Evolutionary conservation across 768 basidiomycete species (phyloP), one percentile per base, ranked within the genome.

Genomic region (Inosperma sp.): DNA sequence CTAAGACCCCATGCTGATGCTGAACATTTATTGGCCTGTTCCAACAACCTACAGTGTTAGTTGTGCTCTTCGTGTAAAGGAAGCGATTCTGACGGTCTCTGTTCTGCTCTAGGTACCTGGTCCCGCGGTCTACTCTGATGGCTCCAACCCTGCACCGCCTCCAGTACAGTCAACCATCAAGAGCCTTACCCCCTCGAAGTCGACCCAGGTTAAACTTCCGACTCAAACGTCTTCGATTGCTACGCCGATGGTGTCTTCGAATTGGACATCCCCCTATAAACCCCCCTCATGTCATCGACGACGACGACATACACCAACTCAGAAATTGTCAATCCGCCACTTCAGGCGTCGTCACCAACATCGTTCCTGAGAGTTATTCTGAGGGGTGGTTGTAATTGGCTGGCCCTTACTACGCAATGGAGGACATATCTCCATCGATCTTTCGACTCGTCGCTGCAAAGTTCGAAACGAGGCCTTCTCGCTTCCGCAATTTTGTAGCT

Each of bases 21-120:
- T 74, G 54, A 69, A 77, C 61, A 72, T 75, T 49, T 76, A 75
- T 58, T 57, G 64, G 52, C 68, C 70, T 14, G 59, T 67, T n/a
- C 61, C 61, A 17, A 70, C 65, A 25, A 55, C 65, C 10, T 72
- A 69, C 62, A 66, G 51, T 6, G 65, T 67, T 39, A 45, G 58
- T 37, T 35, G 8, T 35, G 4, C 25, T n/a, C n/a, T n/a, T n/a
- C n/a, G n/a, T n/a, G n/a, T n/a, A n/a, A n/a, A n/a, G n/a, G n/a
- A n/a, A n/a, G n/a, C n/a, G n/a, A n/a, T n/a, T n/a, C n/a, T n/a
- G n/a, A n/a, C n/a, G n/a, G n/a, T n/a, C 37, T 10, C 19, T 4
- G 12, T 47, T 39, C 23, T n/a, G n/a, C 1, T 47, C 35, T 36
- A 47, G 46, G 46, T 47, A 2, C 46, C 46, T 6, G 33, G 46